These are phyloP conservation scores for Ophiocordyceps camponoti-saundersi DNA, from an alignment of 2,329 filamentous ascomycete species.

Conservation along the genomic window DNA sequence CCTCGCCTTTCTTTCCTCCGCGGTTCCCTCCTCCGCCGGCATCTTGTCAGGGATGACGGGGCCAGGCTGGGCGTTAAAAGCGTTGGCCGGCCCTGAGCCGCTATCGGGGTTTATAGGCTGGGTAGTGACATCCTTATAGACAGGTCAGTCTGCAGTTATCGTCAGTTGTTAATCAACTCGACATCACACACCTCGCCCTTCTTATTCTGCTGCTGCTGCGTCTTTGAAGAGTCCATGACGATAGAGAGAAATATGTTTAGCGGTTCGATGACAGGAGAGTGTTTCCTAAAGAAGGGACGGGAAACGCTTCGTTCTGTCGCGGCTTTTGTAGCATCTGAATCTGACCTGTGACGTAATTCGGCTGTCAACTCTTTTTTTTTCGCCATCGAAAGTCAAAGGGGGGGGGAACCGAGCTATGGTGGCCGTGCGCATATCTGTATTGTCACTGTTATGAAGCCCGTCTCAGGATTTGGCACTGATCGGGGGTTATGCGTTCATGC, in stretches of 20 bases:
- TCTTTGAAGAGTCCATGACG: constrained; percentile 7
- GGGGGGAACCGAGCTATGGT: no score
- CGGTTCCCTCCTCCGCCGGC: constrained; percentile 40
- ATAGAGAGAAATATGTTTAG: background rate
- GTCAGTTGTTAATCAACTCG: constrained; percentile 6
- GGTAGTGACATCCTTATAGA: constrained; percentile 27
- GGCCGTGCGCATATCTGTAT: no score
- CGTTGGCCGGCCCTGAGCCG: constrained; percentile 27
- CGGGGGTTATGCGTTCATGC: no score
- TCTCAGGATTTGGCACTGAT: no score
- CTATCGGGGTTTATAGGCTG: constrained; percentile 24
- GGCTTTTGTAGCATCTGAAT: no score
- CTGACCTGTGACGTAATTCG: no score
- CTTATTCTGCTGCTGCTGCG: constrained; percentile 5
- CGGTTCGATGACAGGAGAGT: no score
- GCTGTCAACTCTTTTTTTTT: no score
- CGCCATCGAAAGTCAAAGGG: no score
- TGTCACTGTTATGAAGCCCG: no score
- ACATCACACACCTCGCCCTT: constrained; percentile 2
- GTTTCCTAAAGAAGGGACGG: no score
- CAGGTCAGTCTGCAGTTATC: constrained; percentile 17
- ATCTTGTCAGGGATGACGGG: constrained; percentile 38
- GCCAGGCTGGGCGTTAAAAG: constrained; percentile 38
- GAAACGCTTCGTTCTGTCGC: no score
- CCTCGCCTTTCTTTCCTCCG: constrained; percentile 50